These are phyloP conservation scores for Zygosaccharomyces rouxii DNA, from an alignment of 805 yeast species.

Conservation along the genomic window DNA sequence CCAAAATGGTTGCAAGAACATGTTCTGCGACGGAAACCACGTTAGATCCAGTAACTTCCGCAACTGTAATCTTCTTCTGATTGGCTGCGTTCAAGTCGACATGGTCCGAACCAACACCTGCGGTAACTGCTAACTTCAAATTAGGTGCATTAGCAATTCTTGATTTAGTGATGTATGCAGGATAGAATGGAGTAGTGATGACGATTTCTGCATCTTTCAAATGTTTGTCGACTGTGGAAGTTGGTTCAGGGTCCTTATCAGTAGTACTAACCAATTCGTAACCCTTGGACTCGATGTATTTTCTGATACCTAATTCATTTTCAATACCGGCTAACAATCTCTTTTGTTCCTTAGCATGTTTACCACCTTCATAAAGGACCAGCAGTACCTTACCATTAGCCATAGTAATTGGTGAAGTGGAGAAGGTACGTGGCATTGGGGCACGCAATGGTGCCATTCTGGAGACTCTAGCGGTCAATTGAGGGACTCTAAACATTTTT, in stretches of 20 bases:
- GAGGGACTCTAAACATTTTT: background rate
- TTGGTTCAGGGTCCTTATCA: constrained; percentile 56
- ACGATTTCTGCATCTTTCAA: constrained; percentile 69
- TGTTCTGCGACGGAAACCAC: constrained; percentile 47
- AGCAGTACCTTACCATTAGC: constrained; percentile 42
- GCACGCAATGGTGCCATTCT: background rate
- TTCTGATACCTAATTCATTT: constrained; percentile 67
- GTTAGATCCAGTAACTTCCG: background rate
- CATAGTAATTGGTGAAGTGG: background rate
- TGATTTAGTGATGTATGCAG: constrained; percentile 66
- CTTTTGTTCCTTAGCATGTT: constrained; percentile 56
- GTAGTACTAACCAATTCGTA: constrained; percentile 62
- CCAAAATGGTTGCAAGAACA: constrained; percentile 73
- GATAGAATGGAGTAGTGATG: constrained; percentile 81
- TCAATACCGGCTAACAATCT: constrained; percentile 65
- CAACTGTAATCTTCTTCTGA: constrained; percentile 56
- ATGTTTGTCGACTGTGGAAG: constrained; percentile 56
- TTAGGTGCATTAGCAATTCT: constrained; percentile 66
- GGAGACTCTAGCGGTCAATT: background rate
- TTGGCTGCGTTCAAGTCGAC: constrained; percentile 66
- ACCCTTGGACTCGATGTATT: constrained; percentile 61
- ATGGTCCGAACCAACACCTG: constrained; percentile 84
- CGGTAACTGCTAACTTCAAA: constrained; percentile 65
- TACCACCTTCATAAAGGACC: constrained; percentile 54
- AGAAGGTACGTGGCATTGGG: background rate